These are phyloP conservation scores for Sarocladium kiliense DNA, from an alignment of 2,329 filamentous ascomycete species.

Conservation along the genomic window DNA sequence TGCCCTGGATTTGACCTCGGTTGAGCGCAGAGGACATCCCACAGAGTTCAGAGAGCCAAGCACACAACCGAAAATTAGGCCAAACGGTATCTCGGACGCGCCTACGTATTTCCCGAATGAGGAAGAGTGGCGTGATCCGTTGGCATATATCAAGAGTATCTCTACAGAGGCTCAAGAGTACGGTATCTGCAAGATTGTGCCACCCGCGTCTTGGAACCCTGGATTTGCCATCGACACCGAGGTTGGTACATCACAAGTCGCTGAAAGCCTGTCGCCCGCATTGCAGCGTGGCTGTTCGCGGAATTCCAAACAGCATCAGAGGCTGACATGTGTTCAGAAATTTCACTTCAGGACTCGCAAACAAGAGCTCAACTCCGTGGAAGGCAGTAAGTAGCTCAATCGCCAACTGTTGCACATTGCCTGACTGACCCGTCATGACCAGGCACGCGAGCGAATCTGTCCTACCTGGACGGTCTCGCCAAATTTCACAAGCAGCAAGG, in stretches of 20 bases:
- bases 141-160: constrained; percentile 92
- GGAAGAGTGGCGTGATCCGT: constrained; percentile 91
- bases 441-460: constrained; percentile 93
- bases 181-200: constrained; percentile 93
- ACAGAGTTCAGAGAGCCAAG: constrained; percentile 62
- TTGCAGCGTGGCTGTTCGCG: too few species aligned
- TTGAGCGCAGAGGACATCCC: constrained; percentile 84
- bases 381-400: constrained; percentile 72
- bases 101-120: constrained; percentile 86
- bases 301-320: too few species aligned
- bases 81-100: constrained; percentile 82
- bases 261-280: neutral
- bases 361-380: constrained; percentile 94
- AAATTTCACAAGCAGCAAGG: constrained; percentile 98
- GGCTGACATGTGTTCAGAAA: constrained; percentile 49
- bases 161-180: constrained; percentile 78
- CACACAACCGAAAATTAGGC: constrained; percentile 57
- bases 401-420: constrained; percentile 2
- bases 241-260: constrained; percentile 42
- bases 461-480: constrained; percentile 88
- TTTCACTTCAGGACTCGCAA: constrained; percentile 96
- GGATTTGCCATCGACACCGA: constrained; percentile 95
- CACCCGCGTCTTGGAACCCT: constrained; percentile 89
- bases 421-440: constrained; percentile 28
- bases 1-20: constrained; percentile 78